Percentiles rank a stretch among this genome's conserved stretches.
phyloP scores from a whole-genome alignment of 1,139 yeast species.

The Suhomyces choctaworum region DNA sequence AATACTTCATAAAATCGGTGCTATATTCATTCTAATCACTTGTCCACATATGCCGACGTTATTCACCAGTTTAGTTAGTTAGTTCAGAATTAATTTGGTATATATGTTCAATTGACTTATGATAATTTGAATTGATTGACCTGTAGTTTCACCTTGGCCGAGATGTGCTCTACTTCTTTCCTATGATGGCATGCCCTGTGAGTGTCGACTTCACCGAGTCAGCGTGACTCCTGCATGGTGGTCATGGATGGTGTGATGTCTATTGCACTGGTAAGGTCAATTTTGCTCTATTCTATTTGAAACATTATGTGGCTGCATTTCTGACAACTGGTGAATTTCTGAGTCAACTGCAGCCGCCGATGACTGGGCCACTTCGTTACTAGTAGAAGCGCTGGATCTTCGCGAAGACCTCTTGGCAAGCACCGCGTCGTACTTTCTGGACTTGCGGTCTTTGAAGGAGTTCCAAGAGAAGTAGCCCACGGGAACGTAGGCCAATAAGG shows the following conservation, averaged over 20 bases:
- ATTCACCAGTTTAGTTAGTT: slow-evolving; percentile 12
- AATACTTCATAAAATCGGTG: slow-evolving; percentile 3
- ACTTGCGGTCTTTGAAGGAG: slow-evolving; percentile 27
- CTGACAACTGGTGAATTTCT: slow-evolving; percentile 5
- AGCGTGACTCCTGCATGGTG: too few relatives aligned
- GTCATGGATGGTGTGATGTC: too few relatives aligned
- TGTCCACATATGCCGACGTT: slow-evolving; percentile 5
- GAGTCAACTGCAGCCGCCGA: slow-evolving; percentile 2
- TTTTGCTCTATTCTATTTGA: not conserved
- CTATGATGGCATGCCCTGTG: too few relatives aligned
- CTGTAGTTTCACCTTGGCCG: too few relatives aligned
- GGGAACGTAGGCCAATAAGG: slow-evolving; percentile 39
- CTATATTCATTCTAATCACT: slow-evolving; percentile 2
- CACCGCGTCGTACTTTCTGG: slow-evolving; percentile 24
- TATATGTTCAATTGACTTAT: slow-evolving; percentile 7
- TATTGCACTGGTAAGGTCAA: too few relatives aligned
- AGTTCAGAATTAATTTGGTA: slow-evolving; percentile 12
- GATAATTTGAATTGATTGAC: not conserved
- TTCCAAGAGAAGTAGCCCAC: slow-evolving; percentile 39
- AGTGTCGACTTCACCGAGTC: too few relatives aligned
- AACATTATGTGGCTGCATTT: not conserved
- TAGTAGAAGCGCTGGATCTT: not conserved
- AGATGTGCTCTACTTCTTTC: too few relatives aligned
- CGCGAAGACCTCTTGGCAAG: slow-evolving; percentile 23
- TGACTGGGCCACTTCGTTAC: slow-evolving; percentile 1